These are phyloP conservation scores for Aspergillus sp. DNA, from an alignment of 2,329 filamentous ascomycete species.

Conservation along the genomic window DNA sequence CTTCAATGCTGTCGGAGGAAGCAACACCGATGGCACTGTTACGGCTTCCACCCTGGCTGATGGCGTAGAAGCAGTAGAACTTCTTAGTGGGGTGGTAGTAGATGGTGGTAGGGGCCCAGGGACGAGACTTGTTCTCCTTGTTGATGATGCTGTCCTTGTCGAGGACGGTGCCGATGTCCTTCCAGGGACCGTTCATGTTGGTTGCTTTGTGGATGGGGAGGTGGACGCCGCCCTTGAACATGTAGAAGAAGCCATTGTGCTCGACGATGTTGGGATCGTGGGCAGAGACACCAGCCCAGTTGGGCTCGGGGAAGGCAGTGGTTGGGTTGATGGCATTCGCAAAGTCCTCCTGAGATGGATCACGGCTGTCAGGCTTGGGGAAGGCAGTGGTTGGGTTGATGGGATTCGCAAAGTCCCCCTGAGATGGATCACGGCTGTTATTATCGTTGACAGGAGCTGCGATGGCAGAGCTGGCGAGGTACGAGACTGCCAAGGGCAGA, in stretches of 20 bases:
- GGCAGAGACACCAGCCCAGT: constrained; percentile 12
- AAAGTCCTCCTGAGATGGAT: background rate
- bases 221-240: constrained; percentile 22
- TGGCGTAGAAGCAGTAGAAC: constrained; percentile 28
- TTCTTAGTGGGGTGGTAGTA: constrained; percentile 10
- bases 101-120: constrained; percentile 26
- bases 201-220: constrained; percentile 15
- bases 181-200: constrained; percentile 22
- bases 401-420: background rate
- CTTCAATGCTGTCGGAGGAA: constrained; percentile 15
- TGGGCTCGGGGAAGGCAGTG: constrained; percentile 11
- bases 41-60: constrained; percentile 16
- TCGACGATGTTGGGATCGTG: constrained; percentile 26
- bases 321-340: background rate
- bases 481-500: background rate
- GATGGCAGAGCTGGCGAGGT: too few relatives aligned
- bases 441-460: too few relatives aligned
- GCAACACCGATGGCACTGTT: constrained; percentile 29
- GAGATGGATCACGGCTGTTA: too few relatives aligned
- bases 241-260: constrained; percentile 18
- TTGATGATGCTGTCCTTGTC: constrained; percentile 19
- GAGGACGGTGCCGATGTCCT: constrained; percentile 20
- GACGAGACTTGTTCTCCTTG: constrained; percentile 16
- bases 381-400: background rate
- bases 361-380: background rate